phyloP scores from a whole-genome alignment of 164 flowering plant genomes.

The Berberis vulgaris region DNA sequence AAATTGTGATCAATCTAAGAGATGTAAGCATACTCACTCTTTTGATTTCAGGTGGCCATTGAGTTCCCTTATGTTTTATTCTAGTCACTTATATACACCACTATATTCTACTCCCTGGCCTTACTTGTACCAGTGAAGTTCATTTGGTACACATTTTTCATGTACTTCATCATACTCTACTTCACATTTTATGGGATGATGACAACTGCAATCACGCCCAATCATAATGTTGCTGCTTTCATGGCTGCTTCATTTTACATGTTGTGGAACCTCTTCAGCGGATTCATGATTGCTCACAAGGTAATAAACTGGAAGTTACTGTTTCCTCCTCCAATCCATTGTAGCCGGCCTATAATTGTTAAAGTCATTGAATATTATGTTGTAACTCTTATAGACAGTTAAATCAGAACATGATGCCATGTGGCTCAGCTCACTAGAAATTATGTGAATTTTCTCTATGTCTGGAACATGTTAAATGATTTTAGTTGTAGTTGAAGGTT shows the following conservation, averaged over 20 bases:
- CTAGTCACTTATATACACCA: constrained; percentile 68
- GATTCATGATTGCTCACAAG: constrained; percentile 90
- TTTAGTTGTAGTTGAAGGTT: no score
- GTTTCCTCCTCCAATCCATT: not conserved
- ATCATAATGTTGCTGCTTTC: constrained; percentile 84
- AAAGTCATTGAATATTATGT: no score
- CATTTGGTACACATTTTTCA: constrained; percentile 72
- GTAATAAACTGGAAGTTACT: constrained; percentile 29
- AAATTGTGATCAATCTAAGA: not conserved
- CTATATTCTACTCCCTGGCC: constrained; percentile 83
- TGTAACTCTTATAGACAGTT: no score
- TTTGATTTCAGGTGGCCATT: constrained; percentile 50
- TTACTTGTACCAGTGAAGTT: constrained; percentile 65
- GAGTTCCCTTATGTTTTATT: constrained; percentile 91
- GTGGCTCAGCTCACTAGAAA: no score
- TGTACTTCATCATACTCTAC: constrained; percentile 85
- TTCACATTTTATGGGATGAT: constrained; percentile 98
- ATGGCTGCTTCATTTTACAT: constrained; percentile 90
- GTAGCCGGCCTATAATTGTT: no score
- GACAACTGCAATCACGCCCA: constrained; percentile 92
- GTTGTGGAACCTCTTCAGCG: constrained; percentile 99
- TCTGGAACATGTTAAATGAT: no score
- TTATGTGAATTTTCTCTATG: no score
- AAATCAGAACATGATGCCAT: no score
- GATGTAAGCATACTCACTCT: not conserved